Conservation (phyloP, 805 yeast genomes). For the Komagataella ulmi region DNA sequence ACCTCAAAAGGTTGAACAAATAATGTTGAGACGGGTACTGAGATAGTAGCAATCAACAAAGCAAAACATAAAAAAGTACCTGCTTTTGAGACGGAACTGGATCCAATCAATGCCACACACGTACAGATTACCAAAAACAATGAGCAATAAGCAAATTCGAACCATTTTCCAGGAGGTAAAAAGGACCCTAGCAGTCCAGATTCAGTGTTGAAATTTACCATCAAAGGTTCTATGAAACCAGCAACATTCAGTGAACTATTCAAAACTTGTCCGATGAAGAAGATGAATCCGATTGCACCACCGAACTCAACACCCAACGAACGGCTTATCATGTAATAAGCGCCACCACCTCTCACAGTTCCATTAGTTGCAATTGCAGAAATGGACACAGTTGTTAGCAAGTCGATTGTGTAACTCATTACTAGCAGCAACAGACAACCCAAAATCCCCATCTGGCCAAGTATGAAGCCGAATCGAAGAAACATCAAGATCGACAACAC, state of each 20-base stretch:
- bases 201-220: conserved; percentile 58
- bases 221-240: conserved; percentile 85
- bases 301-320: conserved; percentile 97
- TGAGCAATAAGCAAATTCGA: conserved; percentile 63
- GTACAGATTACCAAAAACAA: conserved; percentile 58
- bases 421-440: conserved; percentile 61
- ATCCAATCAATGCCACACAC: conserved; percentile 66
- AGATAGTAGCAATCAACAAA: conserved; percentile 56
- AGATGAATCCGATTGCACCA: conserved; percentile 91
- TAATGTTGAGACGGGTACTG: conserved; percentile 70
- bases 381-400: conserved; percentile 77
- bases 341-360: conserved; percentile 96
- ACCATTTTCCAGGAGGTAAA: conserved; percentile 55
- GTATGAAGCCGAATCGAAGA: conserved; percentile 84
- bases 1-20: conserved; percentile 49
- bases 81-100: conserved; percentile 68
- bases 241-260: conserved; percentile 90
- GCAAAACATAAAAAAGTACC: conserved; percentile 63
- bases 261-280: conserved; percentile 87
- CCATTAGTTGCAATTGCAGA: conserved; percentile 98
- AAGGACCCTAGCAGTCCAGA: conserved; percentile 42
- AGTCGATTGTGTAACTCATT: conserved; percentile 67
- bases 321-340: conserved; percentile 93
- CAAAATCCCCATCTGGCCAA: conserved; percentile 86
- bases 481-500: conserved; percentile 92